A percentile compares a stretch with the other conserved stretches of the same genome.
phyloP scores from a whole-genome alignment of 208 protist species.

The Acanthamoeba healyi region DNA sequence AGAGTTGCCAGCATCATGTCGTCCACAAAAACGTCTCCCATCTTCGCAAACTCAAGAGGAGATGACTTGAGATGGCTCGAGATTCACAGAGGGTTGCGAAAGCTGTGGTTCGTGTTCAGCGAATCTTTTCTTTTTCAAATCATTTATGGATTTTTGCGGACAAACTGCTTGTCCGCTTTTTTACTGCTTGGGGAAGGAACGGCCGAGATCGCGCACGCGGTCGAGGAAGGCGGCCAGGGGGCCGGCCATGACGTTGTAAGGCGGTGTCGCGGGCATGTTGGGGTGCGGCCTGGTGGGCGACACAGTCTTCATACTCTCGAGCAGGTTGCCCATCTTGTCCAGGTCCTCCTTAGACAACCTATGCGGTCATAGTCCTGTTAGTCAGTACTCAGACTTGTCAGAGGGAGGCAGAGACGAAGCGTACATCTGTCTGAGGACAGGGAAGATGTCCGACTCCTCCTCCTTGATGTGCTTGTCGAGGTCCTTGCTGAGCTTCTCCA shows the following conservation, averaged over 20 bases:
- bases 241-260: conserved; percentile 56
- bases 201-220: conserved; percentile 19
- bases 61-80: too few relatives aligned
- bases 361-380: background rate
- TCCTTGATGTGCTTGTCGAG: conserved; percentile 18
- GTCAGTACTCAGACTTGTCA: background rate
- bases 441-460: conserved; percentile 48
- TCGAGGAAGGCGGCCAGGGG: conserved; percentile 47
- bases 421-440: background rate
- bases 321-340: conserved; percentile 55
- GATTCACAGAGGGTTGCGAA: too few relatives aligned
- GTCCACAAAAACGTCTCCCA: background rate
- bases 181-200: conserved; percentile 40
- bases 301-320: conserved; percentile 59
- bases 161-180: too few relatives aligned
- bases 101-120: too few relatives aligned
- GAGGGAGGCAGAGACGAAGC: background rate
- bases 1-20: conserved; percentile 57
- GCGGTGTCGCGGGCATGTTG: background rate
- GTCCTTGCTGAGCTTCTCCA: background rate
- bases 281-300: conserved; percentile 39
- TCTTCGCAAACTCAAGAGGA: background rate
- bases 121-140: too few relatives aligned
- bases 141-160: too few relatives aligned
- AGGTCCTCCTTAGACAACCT: conserved; percentile 26